Evolutionary conservation across 169 alveolate species (phyloP).

Genomic region (Hepatocystis sp.): DNA sequence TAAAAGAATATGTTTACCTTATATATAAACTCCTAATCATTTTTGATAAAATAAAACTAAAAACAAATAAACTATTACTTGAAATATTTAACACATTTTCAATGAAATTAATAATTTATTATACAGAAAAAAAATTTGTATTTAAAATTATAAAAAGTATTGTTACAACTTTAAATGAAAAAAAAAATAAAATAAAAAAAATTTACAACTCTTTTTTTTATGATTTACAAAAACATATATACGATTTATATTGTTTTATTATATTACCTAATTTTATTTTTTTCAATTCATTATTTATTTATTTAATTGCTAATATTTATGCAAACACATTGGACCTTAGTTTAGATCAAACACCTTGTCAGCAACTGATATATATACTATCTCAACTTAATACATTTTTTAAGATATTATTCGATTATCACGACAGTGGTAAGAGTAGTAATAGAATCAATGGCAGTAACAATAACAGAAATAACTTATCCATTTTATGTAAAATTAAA

Average conservation of each 20-base stretch:
- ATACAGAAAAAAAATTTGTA: slow-evolving; percentile 6
- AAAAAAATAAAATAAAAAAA: slow-evolving; percentile 1
- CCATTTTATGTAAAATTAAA: too few species aligned
- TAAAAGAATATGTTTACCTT: slow-evolving; percentile 22
- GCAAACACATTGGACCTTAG: too few species aligned
- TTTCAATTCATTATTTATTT: slow-evolving; percentile 29
- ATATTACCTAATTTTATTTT: slow-evolving; percentile 38
- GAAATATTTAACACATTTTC: slow-evolving; percentile 28
- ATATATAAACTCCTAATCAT: slow-evolving; percentile 11
- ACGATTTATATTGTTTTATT: slow-evolving; percentile 31
- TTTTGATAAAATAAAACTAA: slow-evolving; percentile 37
- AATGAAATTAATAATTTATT: slow-evolving; percentile 28
- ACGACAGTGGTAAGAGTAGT: too few species aligned
- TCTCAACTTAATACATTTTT: too few species aligned
- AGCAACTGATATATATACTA: too few species aligned
- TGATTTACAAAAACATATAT: slow-evolving; percentile 14
- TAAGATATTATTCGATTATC: too few species aligned
- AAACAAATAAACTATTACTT: slow-evolving; percentile 19
- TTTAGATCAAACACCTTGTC: too few species aligned
- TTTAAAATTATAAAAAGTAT: background rate
- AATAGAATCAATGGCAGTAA: too few species aligned
- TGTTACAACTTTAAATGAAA: background rate
- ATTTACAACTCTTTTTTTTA: slow-evolving; percentile 4
- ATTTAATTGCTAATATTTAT: slow-evolving; percentile 10
- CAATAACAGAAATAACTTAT: too few species aligned